These are phyloP conservation scores for Cyanodermella asteris DNA, from an alignment of 2,329 filamentous ascomycete species.

Conservation along the genomic window DNA sequence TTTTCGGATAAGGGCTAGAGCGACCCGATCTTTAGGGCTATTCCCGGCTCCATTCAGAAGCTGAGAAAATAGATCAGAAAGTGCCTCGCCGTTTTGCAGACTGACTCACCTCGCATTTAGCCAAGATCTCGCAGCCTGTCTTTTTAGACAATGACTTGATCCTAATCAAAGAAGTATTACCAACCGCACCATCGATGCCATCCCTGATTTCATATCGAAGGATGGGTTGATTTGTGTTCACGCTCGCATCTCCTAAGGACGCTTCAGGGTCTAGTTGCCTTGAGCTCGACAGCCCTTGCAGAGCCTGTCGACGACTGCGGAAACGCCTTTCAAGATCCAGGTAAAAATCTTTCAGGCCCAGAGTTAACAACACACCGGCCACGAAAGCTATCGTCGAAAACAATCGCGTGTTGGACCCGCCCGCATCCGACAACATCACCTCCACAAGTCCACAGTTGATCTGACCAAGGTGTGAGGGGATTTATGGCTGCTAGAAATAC, in stretches of 20 bases:
- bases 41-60: slow-evolving; percentile 88
- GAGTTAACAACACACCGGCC: slow-evolving; percentile 52
- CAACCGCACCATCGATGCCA: slow-evolving; percentile 80
- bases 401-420: too few species aligned
- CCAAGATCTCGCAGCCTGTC: slow-evolving; percentile 74
- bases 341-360: slow-evolving; percentile 63
- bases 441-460: too few species aligned
- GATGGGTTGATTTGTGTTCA: too few species aligned
- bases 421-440: too few species aligned
- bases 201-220: slow-evolving; percentile 32
- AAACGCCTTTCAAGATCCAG: slow-evolving; percentile 49
- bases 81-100: not conserved
- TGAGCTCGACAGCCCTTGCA: slow-evolving; percentile 4
- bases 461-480: not conserved
- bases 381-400: slow-evolving; percentile 52
- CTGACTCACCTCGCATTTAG: slow-evolving; percentile 54
- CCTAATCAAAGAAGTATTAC: slow-evolving; percentile 72
- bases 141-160: slow-evolving; percentile 70
- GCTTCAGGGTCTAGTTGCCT: too few species aligned
- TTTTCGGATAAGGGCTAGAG: slow-evolving; percentile 64
- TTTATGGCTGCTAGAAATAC: slow-evolving; percentile 1
- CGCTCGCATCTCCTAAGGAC: not conserved
- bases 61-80: slow-evolving; percentile 12
- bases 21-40: slow-evolving; percentile 87
- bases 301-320: slow-evolving; percentile 23